Conservation (phyloP, 2,329 filamentous ascomycete species). For the Exophiala sp. region DNA sequence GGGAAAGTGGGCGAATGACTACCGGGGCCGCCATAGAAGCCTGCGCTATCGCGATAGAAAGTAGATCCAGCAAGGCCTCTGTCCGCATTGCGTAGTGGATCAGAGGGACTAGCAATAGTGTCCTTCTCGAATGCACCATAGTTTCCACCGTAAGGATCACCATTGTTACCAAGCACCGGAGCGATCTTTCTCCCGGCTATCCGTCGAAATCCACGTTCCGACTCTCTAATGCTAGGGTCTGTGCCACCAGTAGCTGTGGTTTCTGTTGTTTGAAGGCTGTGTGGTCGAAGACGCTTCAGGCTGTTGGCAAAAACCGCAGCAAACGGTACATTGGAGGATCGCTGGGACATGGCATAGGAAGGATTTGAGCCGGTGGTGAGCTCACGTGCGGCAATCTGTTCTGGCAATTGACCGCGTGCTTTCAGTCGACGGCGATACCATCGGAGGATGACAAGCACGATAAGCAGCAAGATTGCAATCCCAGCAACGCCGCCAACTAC, state of each 20-base stretch:
- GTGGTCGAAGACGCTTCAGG: constrained; percentile 35
- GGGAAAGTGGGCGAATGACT: constrained; percentile 18
- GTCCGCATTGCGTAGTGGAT: constrained; percentile 20
- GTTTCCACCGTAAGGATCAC: constrained; percentile 43
- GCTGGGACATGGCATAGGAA: constrained; percentile 33
- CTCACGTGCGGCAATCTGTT: constrained; percentile 26
- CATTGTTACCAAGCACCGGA: constrained; percentile 45
- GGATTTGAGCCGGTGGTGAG: constrained; percentile 17
- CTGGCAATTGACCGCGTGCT: constrained; percentile 28
- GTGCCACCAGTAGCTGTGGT: constrained; percentile 34
- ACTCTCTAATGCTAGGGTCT: constrained; percentile 23
- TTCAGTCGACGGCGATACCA: constrained; percentile 45
- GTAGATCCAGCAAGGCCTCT: constrained; percentile 28
- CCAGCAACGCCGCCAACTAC: constrained; percentile 62
- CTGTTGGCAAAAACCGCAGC: constrained; percentile 38
- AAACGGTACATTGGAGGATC: constrained; percentile 38
- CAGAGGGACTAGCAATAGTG: constrained; percentile 12
- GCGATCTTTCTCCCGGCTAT: constrained; percentile 48
- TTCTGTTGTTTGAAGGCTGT: constrained; percentile 35
- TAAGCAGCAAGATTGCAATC: constrained; percentile 48
- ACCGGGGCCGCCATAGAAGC: constrained; percentile 28
- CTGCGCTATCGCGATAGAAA: constrained; percentile 32
- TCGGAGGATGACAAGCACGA: constrained; percentile 52
- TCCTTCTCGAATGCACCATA: constrained; percentile 30
- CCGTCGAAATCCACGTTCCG: constrained; percentile 49